These are phyloP conservation scores for Annulohypoxylon moriforme DNA, from an alignment of 495 filamentous ascomycete genomes.

Conservation along the genomic window DNA sequence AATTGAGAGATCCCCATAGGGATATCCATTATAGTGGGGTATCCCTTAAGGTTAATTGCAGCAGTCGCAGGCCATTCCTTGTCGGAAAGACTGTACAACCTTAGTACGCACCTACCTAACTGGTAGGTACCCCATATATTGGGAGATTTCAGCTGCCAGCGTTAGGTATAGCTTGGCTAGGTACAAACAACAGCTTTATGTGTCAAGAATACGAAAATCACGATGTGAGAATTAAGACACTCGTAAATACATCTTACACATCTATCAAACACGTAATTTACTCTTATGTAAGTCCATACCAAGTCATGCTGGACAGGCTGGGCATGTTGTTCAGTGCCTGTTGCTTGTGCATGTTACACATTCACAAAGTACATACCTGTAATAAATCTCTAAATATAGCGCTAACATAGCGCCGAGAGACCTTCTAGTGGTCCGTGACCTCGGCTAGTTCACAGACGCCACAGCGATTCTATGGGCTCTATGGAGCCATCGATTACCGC, in stretches of 20 bases:
- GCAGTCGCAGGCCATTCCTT: background rate
- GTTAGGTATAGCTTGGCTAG: background rate
- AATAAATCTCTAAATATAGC: constrained; percentile 34
- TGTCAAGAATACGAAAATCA: background rate
- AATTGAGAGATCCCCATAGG: background rate
- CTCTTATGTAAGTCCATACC: background rate
- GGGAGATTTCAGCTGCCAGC: background rate
- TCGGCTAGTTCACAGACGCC: constrained; percentile 15
- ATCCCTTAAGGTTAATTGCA: constrained; percentile 1
- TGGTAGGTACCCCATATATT: too few species aligned
- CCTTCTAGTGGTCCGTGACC: constrained; percentile 23
- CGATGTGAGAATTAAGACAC: background rate
- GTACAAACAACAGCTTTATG: background rate
- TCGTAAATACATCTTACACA: background rate
- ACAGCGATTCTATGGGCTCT: constrained; percentile 13
- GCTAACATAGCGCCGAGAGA: constrained; percentile 7
- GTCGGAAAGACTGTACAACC: background rate
- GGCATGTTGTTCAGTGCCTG: too few species aligned
- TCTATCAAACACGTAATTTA: constrained; percentile 3
- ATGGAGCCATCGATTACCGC: constrained; percentile 12
- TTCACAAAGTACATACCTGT: background rate
- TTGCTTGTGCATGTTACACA: background rate
- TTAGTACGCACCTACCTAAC: background rate
- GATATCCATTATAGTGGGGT: background rate
- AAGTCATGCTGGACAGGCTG: too few species aligned